These are phyloP conservation scores for Mycena rosella DNA, from an alignment of 768 basidiomycete species.

Conservation along the genomic window DNA sequence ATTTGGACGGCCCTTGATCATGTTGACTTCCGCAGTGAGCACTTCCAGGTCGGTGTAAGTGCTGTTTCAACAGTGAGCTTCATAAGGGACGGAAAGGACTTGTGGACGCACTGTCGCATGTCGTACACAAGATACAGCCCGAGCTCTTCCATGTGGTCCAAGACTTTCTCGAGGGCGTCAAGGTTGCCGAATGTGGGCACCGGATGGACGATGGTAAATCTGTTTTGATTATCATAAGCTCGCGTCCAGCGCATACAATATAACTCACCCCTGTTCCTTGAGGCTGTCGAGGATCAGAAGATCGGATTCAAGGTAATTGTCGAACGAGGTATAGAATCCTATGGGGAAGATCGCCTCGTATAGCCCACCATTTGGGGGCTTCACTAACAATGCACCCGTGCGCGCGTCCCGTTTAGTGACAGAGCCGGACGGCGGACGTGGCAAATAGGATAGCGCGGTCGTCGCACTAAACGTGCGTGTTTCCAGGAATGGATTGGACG, in stretches of 20 bases:
- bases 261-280: conserved; percentile 56
- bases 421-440: conserved; percentile 47
- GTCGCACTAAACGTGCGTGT: conserved; percentile 15
- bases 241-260: background rate
- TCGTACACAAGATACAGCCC: conserved; percentile 69
- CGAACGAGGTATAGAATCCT: conserved; percentile 67
- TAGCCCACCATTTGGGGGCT: conserved; percentile 39
- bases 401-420: conserved; percentile 64
- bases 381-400: conserved; percentile 58
- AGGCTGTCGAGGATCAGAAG: conserved; percentile 57
- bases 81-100: conserved; percentile 6
- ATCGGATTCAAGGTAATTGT: conserved; percentile 54
- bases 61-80: conserved; percentile 41
- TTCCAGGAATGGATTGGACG: background rate
- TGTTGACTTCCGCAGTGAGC: conserved; percentile 63
- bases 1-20: conserved; percentile 62
- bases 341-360: conserved; percentile 61
- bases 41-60: conserved; percentile 61
- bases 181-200: conserved; percentile 65
- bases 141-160: conserved; percentile 68
- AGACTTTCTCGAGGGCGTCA: conserved; percentile 54
- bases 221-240: background rate
- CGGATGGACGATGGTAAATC: conserved; percentile 60
- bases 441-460: conserved; percentile 55
- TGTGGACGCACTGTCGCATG: conserved; percentile 62